Conservation (phyloP, 2,329 filamentous ascomycete genomes). For the Cladosporium austrohemisphaericum region DNA sequence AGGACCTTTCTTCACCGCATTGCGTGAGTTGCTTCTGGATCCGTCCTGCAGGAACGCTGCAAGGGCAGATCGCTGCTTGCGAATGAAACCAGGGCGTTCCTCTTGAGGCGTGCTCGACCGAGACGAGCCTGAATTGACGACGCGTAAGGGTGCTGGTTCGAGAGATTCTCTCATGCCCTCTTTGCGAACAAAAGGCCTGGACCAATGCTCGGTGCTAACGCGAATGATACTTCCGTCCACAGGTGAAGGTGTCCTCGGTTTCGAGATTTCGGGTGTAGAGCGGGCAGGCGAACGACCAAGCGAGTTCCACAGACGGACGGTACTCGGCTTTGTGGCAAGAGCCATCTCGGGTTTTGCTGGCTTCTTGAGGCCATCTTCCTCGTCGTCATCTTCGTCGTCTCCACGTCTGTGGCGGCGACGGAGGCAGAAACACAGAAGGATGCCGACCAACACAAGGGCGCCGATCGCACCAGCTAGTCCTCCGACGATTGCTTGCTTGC, state of each 20-base stretch:
- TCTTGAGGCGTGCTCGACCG: slow-evolving; percentile 23
- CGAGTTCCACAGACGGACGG: slow-evolving; percentile 13
- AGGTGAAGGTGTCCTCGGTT: slow-evolving; percentile 20
- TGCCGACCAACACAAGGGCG: slow-evolving; percentile 28
- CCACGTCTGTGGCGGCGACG: slow-evolving; percentile 20
- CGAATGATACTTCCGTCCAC: slow-evolving; percentile 35
- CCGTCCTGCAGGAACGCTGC: slow-evolving; percentile 16
- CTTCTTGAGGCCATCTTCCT: slow-evolving; percentile 15
- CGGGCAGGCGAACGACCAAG: slow-evolving; percentile 11
- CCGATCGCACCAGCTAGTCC: slow-evolving; percentile 31
- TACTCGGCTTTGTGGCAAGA: slow-evolving; percentile 8
- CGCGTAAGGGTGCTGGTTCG: slow-evolving; percentile 27
- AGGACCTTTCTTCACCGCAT: slow-evolving; percentile 1
- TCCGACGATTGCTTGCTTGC: slow-evolving; percentile 30
- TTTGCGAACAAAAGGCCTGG: slow-evolving; percentile 30
- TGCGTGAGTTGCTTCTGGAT: slow-evolving; percentile 3
- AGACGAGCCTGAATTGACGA: slow-evolving; percentile 26
- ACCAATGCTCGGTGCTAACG: slow-evolving; percentile 32
- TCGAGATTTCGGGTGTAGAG: slow-evolving; percentile 17
- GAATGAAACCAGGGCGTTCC: slow-evolving; percentile 22
- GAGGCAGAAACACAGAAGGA: slow-evolving; percentile 26
- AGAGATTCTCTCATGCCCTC: slow-evolving; percentile 32
- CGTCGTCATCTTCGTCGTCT: slow-evolving; percentile 13
- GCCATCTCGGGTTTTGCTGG: neutral
- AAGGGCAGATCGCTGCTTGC: slow-evolving; percentile 23